Evolutionary conservation across 768 basidiomycete species (phyloP).

Genomic region (Cystofilobasidium capitatum): DNA sequence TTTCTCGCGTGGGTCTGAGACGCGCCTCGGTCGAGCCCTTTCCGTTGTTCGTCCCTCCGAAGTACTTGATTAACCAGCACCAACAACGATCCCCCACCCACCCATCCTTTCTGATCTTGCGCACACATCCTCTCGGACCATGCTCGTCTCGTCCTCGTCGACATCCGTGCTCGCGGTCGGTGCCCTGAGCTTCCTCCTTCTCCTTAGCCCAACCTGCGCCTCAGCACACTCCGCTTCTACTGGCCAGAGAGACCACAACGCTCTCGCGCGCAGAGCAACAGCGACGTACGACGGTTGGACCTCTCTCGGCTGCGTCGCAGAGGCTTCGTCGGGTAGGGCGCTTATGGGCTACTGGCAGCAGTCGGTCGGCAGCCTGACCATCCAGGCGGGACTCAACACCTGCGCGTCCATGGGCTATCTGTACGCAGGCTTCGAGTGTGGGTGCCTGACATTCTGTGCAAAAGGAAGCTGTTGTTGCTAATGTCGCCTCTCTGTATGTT

Average conservation of each 20-base stretch:
- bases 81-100: no score
- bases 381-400: slow-evolving; percentile 14
- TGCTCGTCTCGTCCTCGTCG: not conserved
- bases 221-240: not conserved
- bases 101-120: no score
- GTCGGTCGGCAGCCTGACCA: slow-evolving; percentile 10
- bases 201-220: no score
- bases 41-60: no score
- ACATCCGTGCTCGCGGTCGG: not conserved
- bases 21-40: no score
- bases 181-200: not conserved
- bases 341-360: slow-evolving; percentile 17
- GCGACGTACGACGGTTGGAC: slow-evolving; percentile 11
- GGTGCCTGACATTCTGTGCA: not conserved
- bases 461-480: not conserved
- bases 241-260: not conserved
- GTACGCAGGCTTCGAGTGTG: slow-evolving; percentile 24
- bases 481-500: not conserved
- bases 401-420: slow-evolving; percentile 21
- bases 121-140: no score
- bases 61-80: no score
- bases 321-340: not conserved
- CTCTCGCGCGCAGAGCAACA: not conserved
- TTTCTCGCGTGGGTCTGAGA: no score
- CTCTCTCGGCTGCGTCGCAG: slow-evolving; percentile 17